These are phyloP conservation scores for Debaryomyces coudertii DNA, from an alignment of 1,139 yeast species.

Conservation along the genomic window DNA sequence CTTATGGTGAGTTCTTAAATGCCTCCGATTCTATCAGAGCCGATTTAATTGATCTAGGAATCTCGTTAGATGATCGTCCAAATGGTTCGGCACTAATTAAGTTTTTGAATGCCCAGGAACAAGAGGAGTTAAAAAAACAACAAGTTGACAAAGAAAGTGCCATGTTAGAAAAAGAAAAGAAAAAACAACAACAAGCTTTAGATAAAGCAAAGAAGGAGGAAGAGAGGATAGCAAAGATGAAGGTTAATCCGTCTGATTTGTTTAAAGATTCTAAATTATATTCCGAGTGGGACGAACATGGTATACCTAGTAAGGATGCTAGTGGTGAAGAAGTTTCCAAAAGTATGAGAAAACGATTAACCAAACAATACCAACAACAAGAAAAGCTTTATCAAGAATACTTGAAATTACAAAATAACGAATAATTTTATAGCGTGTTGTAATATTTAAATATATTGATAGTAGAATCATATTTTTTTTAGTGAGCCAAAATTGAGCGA, in stretches of 20 bases:
- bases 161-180: slow-evolving; percentile 41
- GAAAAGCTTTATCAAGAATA: slow-evolving; percentile 79
- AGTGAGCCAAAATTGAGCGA: not conserved
- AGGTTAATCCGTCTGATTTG: slow-evolving; percentile 69
- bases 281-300: slow-evolving; percentile 80
- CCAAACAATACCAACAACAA: slow-evolving; percentile 78
- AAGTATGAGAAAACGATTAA: slow-evolving; percentile 79
- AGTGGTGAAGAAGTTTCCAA: slow-evolving; percentile 89
- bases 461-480: not conserved
- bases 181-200: slow-evolving; percentile 42
- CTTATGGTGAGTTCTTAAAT: slow-evolving; percentile 55
- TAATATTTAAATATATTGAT: slow-evolving; percentile 4
- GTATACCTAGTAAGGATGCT: slow-evolving; percentile 76
- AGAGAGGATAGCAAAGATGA: slow-evolving; percentile 71
- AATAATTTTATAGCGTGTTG: slow-evolving; percentile 1
- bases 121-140: slow-evolving; percentile 61
- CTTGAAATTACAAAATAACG: slow-evolving; percentile 20
- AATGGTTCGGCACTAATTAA: slow-evolving; percentile 81
- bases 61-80: slow-evolving; percentile 86
- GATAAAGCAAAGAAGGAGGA: slow-evolving; percentile 60
- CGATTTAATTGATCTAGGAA: slow-evolving; percentile 73
- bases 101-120: slow-evolving; percentile 71
- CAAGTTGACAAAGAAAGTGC: slow-evolving; percentile 64
- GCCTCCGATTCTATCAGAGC: slow-evolving; percentile 45
- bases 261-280: slow-evolving; percentile 62